Evolutionary conservation across 306 rosid species (phyloP), one percentile per base, ranked within the genome.

Genomic region (Sophora flavescens): DNA sequence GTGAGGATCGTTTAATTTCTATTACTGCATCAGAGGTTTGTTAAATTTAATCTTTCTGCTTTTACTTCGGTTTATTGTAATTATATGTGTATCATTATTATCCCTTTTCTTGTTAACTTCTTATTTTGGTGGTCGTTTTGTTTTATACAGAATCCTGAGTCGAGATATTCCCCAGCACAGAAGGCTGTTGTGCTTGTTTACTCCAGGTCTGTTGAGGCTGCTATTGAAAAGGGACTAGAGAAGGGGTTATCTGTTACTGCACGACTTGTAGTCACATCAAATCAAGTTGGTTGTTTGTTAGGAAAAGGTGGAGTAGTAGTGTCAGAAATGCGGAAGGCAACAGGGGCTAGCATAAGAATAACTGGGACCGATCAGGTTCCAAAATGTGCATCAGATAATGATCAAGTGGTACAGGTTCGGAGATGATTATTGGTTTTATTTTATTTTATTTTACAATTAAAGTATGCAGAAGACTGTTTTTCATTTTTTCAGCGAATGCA

Each of bases 271-370:
- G 93, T 92, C 75, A 84, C 97, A 26, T 67, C 92, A 70, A 88
- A 81, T 86, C 99, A 92, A 81, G 97, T 92, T 82, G 99, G 99
- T 77, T 95, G 99, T 82, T 83, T 95, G 82, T 69, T 95, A 83
- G 99, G 99, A 83, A 95, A 91, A 86, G 97, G 99, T 41, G 99
- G 99, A 66, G 81, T 72, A 58, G 88, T 92, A 68, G 80, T 95
- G 64, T 76, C 99, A 32, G 99, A 92, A 83, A 95, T 95, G 76
- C 88, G 97, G 70, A 92, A 86, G 86, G 87, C 78, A 75, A 95
- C 97, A 3, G 92, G 97, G 54, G 82, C 99, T 77, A 75, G 84
- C 84, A 92, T 95, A 61, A 82, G 86, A 84, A 82, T 95, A 81
- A 45, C 88, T 70, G 87, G 92, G 48, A 79, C 91, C 39, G 91